Conservation (phyloP, 495 filamentous ascomycete genomes). For the Trichoderma gamsii region DNA sequence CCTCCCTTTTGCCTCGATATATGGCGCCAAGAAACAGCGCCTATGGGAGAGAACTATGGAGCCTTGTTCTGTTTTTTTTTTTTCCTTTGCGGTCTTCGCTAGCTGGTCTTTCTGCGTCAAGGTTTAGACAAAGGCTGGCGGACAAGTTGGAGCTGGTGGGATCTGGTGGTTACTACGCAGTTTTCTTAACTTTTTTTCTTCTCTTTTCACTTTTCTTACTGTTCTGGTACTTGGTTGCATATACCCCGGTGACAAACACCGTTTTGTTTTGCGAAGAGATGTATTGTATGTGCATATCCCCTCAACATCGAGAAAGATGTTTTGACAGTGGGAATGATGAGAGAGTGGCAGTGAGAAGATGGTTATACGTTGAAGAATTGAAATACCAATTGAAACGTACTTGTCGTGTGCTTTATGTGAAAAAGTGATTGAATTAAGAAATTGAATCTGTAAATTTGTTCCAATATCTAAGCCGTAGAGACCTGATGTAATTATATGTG, state of each 20-base stretch:
- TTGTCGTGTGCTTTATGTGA: too few species aligned
- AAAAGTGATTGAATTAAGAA: too few species aligned
- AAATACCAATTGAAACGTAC: neutral
- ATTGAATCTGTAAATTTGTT: too few species aligned
- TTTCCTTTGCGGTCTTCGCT: neutral
- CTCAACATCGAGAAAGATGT: neutral
- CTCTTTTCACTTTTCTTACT: neutral
- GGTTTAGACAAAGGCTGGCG: neutral
- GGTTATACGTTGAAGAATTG: neutral
- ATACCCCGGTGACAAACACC: conserved; percentile 10
- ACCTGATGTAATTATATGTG: too few species aligned
- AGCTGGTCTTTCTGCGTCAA: neutral
- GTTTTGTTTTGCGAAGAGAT: conserved; percentile 2
- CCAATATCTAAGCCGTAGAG: too few species aligned
- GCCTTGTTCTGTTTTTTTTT: neutral
- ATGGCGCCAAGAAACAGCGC: neutral
- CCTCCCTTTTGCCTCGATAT: neutral
- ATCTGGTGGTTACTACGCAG: neutral
- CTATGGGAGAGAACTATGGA: neutral
- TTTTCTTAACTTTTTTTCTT: neutral
- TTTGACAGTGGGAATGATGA: neutral
- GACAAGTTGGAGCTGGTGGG: neutral
- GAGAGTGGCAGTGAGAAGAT: neutral
- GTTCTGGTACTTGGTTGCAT: conserved; percentile 7
- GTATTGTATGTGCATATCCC: neutral